A percentile compares a stretch with the other conserved stretches of the same genome.
Evolutionary conservation across 2,329 filamentous ascomycete species (phyloP).

Genomic region (Pseudocercospora fuligena): DNA sequence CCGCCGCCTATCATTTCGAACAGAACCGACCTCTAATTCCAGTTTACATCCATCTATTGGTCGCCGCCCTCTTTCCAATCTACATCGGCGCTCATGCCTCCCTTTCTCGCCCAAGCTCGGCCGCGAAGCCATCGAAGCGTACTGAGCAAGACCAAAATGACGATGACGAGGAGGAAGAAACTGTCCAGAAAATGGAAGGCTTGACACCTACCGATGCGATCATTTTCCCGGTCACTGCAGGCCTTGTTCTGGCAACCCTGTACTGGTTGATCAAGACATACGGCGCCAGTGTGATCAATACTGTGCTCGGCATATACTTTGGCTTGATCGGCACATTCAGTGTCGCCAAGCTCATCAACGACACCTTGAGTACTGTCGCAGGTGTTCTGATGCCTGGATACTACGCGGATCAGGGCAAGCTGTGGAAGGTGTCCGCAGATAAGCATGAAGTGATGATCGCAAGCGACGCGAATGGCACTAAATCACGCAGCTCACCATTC

Average conservation of each 20-base stretch:
- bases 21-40: constrained; percentile 52
- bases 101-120: constrained; percentile 80
- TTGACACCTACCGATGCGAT: constrained; percentile 80
- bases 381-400: constrained; percentile 75
- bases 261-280: constrained; percentile 92
- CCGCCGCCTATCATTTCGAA: constrained; percentile 25
- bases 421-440: constrained; percentile 54
- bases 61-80: constrained; percentile 79
- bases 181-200: constrained; percentile 66
- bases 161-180: constrained; percentile 59
- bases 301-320: constrained; percentile 82
- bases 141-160: constrained; percentile 29
- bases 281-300: constrained; percentile 80
- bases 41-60: constrained; percentile 65
- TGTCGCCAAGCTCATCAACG: constrained; percentile 73
- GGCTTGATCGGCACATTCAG: constrained; percentile 78
- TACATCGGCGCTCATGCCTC: constrained; percentile 85
- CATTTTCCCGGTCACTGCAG: constrained; percentile 80
- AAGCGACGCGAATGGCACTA: constrained; percentile 10
- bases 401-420: constrained; percentile 60
- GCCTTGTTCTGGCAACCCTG: constrained; percentile 70
- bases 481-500: constrained; percentile 52
- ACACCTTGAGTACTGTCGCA: constrained; percentile 66
- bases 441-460: constrained; percentile 40
- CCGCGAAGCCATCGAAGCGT: constrained; percentile 61